phyloP scores from a whole-genome alignment of 805 yeast genomes.

The Saccharomycopsis fibuligera region DNA sequence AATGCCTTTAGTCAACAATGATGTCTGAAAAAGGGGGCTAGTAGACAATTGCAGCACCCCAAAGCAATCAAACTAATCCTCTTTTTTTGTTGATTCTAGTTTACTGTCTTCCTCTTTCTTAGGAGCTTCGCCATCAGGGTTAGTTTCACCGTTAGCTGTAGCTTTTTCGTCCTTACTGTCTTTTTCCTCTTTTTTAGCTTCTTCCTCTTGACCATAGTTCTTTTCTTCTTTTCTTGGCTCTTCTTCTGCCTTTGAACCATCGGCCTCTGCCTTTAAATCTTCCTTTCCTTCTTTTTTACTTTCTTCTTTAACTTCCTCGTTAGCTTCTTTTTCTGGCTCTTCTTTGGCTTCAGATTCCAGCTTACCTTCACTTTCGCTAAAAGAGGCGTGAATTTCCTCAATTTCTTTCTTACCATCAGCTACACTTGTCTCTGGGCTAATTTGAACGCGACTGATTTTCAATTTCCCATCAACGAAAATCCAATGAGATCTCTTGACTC shows the following conservation, averaged over 20 bases:
- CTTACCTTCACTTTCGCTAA: background rate
- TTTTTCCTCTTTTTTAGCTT: background rate
- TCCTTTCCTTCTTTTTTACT: background rate
- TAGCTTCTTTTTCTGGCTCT: background rate
- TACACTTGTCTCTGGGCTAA: slow-evolving; percentile 52
- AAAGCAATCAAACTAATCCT: background rate
- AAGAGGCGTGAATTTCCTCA: slow-evolving; percentile 31
- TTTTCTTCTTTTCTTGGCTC: background rate
- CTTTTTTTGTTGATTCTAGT: background rate
- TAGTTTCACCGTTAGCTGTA: background rate
- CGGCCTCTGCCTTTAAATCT: background rate
- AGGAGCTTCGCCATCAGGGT: background rate
- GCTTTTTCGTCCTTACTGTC: background rate
- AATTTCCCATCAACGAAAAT: slow-evolving; percentile 74
- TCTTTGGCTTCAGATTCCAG: background rate
- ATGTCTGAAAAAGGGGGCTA: too few relatives aligned
- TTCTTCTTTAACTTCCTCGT: background rate
- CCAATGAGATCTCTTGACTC: slow-evolving; percentile 89
- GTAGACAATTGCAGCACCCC: too few relatives aligned
- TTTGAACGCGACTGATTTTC: slow-evolving; percentile 32
- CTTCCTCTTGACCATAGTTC: background rate
- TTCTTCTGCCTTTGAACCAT: background rate
- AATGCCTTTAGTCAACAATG: too few relatives aligned
- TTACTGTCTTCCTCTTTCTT: background rate
- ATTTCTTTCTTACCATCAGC: slow-evolving; percentile 54